These are phyloP conservation scores for Cyclotella sp. DNA, from an alignment of 108 stramenopile genomes.

Conservation along the genomic window DNA sequence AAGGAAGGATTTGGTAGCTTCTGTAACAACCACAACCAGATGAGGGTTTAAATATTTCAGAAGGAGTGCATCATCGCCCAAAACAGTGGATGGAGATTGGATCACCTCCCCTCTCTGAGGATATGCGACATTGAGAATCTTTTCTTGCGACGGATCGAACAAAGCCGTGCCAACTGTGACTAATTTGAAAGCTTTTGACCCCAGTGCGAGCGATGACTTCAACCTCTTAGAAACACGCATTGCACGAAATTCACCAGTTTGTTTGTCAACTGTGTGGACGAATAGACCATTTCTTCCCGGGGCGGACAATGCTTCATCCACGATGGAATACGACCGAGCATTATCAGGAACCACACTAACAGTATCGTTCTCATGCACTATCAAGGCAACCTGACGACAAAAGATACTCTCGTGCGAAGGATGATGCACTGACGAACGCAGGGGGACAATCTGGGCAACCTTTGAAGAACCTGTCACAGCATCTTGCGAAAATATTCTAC, in stretches of 20 bases:
- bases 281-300: constrained; percentile 67
- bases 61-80: constrained; percentile 94
- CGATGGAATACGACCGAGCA: constrained; percentile 30
- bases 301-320: constrained; percentile 47
- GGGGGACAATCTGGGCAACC: constrained; percentile 78
- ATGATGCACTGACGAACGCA: constrained; percentile 44
- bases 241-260: constrained; percentile 49
- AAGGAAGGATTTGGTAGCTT: constrained; percentile 49
- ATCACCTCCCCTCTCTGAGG: constrained; percentile 80
- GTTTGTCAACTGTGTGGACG: constrained; percentile 64
- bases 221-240: constrained; percentile 32
- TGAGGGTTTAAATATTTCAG: constrained; percentile 97
- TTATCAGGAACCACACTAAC: constrained; percentile 66
- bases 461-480: constrained; percentile 43
- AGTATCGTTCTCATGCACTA: constrained; percentile 66
- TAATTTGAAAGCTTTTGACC: constrained; percentile 43
- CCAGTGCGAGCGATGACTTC: constrained; percentile 14
- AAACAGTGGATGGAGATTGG: constrained; percentile 76
- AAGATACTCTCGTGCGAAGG: constrained; percentile 45
- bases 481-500: constrained; percentile 62
- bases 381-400: constrained; percentile 76
- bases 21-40: constrained; percentile 82
- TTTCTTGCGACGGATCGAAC: constrained; percentile 72
- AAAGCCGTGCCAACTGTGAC: constrained; percentile 62
- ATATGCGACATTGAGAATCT: constrained; percentile 75